Evolutionary conservation across 106 monocot species (phyloP).

Genomic region (Chionographis japonica): DNA sequence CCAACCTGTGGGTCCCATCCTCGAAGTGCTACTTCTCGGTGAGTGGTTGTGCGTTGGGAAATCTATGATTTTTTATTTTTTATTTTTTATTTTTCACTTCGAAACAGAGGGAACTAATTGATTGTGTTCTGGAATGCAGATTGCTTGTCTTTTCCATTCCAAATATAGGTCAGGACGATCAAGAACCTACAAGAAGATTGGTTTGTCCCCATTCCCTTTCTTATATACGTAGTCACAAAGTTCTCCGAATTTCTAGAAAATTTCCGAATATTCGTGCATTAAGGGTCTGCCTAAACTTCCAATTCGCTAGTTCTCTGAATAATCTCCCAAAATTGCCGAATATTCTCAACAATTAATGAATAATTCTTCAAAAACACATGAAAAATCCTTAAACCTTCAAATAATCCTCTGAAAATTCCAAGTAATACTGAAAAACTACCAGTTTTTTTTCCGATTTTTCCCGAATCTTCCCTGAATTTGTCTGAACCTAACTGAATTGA

Average conservation of each 20-base stretch:
- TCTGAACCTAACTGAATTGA: too few relatives aligned
- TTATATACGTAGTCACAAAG: not conserved
- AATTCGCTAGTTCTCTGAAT: too few relatives aligned
- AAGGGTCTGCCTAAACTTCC: too few relatives aligned
- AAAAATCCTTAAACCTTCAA: too few relatives aligned
- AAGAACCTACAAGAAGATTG: constrained; percentile 64
- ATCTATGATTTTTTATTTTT: not conserved
- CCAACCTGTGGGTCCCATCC: constrained; percentile 94
- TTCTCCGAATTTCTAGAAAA: not conserved
- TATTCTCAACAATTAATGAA: too few relatives aligned
- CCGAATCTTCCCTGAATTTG: too few relatives aligned
- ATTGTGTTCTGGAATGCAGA: constrained; percentile 26
- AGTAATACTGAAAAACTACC: too few relatives aligned
- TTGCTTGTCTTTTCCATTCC: constrained; percentile 73
- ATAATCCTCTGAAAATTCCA: too few relatives aligned
- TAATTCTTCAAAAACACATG: too few relatives aligned
- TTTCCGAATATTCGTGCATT: too few relatives aligned
- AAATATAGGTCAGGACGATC: constrained; percentile 65
- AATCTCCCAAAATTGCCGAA: too few relatives aligned
- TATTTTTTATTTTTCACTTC: not conserved
- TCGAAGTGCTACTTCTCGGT: constrained; percentile 97
- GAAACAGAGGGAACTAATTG: not conserved
- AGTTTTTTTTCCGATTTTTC: too few relatives aligned
- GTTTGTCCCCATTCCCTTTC: constrained; percentile 25
- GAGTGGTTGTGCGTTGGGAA: constrained; percentile 4